Percentiles rank a stretch among this genome's conserved stretches.
Conservation (phyloP, 495 filamentous ascomycete genomes). For the Penicillium nucicola region DNA sequence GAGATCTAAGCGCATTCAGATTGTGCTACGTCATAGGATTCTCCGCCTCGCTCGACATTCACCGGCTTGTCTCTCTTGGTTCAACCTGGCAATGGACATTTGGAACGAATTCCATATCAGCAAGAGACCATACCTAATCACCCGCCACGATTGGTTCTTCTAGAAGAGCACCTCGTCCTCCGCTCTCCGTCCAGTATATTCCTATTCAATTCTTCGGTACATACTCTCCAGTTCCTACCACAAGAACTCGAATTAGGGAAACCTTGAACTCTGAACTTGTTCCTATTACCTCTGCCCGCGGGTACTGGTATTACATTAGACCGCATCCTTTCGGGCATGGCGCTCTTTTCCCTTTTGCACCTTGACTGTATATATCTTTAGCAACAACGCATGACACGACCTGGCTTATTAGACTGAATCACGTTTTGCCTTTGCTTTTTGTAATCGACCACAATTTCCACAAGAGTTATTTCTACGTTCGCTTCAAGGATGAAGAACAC, state of each 20-base stretch:
- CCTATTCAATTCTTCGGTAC: not conserved
- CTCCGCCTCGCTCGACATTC: not conserved
- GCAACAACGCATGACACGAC: conserved; percentile 19
- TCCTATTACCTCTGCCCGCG: not conserved
- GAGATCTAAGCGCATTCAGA: conserved; percentile 33
- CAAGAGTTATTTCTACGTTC: too few relatives aligned
- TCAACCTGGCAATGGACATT: not conserved
- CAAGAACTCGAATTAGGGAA: not conserved
- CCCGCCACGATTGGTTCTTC: not conserved
- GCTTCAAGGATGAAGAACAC: too few relatives aligned
- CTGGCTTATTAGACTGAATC: not conserved
- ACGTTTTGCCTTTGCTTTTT: too few relatives aligned
- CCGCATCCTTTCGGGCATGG: not conserved
- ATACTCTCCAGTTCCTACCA: conserved; percentile 4
- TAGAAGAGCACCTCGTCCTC: not conserved
- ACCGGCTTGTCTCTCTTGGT: not conserved
- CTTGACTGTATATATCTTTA: conserved; percentile 21
- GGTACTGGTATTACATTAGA: not conserved
- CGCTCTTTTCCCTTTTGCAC: not conserved
- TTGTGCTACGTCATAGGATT: not conserved
- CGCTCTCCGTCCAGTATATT: conserved; percentile 2
- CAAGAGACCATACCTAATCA: not conserved
- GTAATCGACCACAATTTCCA: too few relatives aligned
- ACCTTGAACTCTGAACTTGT: not conserved
- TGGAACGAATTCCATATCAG: not conserved